Percentiles rank a stretch among this genome's conserved stretches.
Evolutionary conservation across 2,329 filamentous ascomycete genomes (phyloP).

Genomic region (Fragosphaeria purpurea): DNA sequence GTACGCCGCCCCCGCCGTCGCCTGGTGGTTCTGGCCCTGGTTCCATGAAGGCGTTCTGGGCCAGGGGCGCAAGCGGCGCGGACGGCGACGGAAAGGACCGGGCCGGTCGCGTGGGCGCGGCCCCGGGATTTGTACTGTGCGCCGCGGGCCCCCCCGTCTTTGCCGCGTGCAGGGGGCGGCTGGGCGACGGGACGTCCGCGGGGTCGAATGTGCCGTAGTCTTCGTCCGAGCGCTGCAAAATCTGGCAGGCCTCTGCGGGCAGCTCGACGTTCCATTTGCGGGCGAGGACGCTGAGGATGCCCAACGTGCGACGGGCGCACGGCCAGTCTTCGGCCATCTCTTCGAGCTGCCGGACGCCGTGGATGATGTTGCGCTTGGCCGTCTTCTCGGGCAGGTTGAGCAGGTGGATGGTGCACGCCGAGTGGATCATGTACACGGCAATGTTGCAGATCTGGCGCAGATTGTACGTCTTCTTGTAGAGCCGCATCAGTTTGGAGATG

Average conservation of each 20-base stretch:
- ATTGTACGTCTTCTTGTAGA: constrained; percentile 89
- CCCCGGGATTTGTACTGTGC: too few species aligned
- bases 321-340: constrained; percentile 95
- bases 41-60: too few species aligned
- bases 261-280: constrained; percentile 85
- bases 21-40: too few species aligned
- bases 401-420: constrained; percentile 87
- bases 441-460: constrained; percentile 93
- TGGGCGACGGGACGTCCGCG: constrained; percentile 47
- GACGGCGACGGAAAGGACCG: background rate
- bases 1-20: too few species aligned
- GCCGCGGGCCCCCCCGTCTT: too few species aligned
- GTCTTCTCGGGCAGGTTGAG: constrained; percentile 90
- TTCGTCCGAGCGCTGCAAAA: constrained; percentile 67
- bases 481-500: constrained; percentile 86
- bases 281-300: constrained; percentile 73
- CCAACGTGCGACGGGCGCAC: constrained; percentile 73
- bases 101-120: too few species aligned
- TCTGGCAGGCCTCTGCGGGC: constrained; percentile 68
- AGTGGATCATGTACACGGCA: constrained; percentile 90
- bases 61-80: background rate
- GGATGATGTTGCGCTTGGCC: constrained; percentile 77
- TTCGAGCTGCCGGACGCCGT: constrained; percentile 83
- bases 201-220: constrained; percentile 67
- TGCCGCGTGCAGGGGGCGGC: too few species aligned